These are phyloP conservation scores for Ilyonectria mors-panacis DNA, from an alignment of 2,329 filamentous ascomycete genomes.

Conservation along the genomic window DNA sequence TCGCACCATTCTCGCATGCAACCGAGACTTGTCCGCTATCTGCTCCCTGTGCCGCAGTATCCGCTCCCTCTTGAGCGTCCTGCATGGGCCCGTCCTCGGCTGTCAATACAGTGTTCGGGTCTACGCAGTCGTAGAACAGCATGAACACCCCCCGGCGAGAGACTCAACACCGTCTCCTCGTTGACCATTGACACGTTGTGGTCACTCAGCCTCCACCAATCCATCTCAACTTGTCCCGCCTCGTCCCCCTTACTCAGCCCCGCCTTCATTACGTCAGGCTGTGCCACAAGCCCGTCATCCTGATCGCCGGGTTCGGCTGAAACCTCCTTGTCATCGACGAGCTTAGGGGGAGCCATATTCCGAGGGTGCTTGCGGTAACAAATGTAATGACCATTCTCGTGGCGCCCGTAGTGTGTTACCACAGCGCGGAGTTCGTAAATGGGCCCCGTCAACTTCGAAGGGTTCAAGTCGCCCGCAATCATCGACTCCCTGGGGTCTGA, in stretches of 20 bases:
- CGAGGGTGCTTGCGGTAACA: conserved; percentile 83
- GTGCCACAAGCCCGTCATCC: conserved; percentile 19
- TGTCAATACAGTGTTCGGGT: conserved; percentile 64
- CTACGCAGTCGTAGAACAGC: conserved; percentile 92
- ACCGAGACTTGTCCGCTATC: conserved; percentile 1
- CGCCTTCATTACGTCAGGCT: conserved; percentile 24
- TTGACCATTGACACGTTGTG: conserved; percentile 83
- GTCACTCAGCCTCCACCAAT: conserved; percentile 95
- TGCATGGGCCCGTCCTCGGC: conserved; percentile 46
- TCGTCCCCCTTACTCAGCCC: conserved; percentile 34
- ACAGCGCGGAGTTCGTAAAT: conserved; percentile 87
- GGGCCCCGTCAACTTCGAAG: conserved; percentile 68
- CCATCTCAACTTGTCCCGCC: conserved; percentile 56
- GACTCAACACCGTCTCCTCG: conserved; percentile 80
- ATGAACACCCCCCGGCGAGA: conserved; percentile 90
- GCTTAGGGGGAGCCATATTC: conserved; percentile 30
- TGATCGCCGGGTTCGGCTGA: conserved; percentile 36
- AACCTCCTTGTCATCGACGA: conserved; percentile 9
- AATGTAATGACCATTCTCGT: conserved; percentile 97
- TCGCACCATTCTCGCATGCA: conserved; percentile 1
- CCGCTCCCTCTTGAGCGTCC: conserved; percentile 39
- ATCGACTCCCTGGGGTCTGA: conserved; percentile 80
- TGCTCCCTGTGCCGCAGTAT: conserved; percentile 20
- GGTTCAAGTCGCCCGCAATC: conserved; percentile 70
- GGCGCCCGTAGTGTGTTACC: conserved; percentile 89